phyloP scores from a whole-genome alignment of 2,329 filamentous ascomycete species.

The Bertia moriformis region DNA sequence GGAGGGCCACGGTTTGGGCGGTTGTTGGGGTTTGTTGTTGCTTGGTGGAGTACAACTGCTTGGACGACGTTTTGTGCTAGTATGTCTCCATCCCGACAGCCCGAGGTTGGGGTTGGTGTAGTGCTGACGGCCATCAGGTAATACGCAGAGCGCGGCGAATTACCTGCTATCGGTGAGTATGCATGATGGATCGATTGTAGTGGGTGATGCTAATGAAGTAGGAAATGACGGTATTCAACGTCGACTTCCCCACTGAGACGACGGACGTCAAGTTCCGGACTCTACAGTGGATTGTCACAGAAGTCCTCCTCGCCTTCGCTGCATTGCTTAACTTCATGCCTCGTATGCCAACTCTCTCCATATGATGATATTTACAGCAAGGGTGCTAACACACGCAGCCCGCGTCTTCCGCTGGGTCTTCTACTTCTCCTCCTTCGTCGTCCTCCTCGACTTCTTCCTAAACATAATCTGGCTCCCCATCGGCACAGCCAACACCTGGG shows the following conservation, averaged over 20 bases:
- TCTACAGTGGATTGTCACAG: conserved; percentile 44
- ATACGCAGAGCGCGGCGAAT: conserved; percentile 32
- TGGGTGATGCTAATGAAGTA: conserved; percentile 9
- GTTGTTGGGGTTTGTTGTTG: conserved; percentile 43
- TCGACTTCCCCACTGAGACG: conserved; percentile 36
- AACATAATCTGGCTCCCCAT: conserved; percentile 49
- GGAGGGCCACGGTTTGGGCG: conserved; percentile 38
- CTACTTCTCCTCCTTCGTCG: conserved; percentile 29
- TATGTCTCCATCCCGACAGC: no score
- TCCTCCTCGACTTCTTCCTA: conserved; percentile 40
- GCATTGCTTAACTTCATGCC: conserved; percentile 32
- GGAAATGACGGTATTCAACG: conserved; percentile 41
- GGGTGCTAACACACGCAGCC: conserved; percentile 15
- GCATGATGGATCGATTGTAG: background rate
- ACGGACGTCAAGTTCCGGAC: conserved; percentile 40
- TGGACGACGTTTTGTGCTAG: conserved; percentile 45
- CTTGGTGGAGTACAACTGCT: conserved; percentile 48
- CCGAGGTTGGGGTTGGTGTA: conserved; percentile 1
- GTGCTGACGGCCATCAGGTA: no score
- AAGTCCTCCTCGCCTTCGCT: conserved; percentile 31
- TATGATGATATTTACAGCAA: no score
- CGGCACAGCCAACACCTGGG: conserved; percentile 34
- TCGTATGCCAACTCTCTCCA: conserved; percentile 24
- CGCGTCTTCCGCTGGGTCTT: conserved; percentile 32
- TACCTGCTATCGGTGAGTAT: conserved; percentile 32